Evolutionary conservation across 2,329 filamentous ascomycete species (phyloP).

Genomic region (Ceratocystis harringtonii): DNA sequence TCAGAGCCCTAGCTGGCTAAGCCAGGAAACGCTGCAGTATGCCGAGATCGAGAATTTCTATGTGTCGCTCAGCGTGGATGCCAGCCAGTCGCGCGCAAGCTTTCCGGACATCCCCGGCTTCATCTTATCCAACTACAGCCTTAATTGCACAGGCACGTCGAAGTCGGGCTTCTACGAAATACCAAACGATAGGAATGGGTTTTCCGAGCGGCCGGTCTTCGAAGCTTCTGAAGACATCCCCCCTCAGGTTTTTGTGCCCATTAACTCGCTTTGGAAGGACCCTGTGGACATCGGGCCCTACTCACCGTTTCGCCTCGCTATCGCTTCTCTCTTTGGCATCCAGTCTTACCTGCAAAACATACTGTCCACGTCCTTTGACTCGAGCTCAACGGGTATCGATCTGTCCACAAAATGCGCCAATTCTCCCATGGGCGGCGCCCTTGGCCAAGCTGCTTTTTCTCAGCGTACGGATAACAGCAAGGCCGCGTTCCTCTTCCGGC

Average conservation of each 20-base stretch:
- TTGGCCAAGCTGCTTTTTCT: not conserved
- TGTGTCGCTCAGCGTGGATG: not conserved
- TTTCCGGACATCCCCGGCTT: conserved; percentile 8
- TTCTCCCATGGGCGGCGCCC: conserved; percentile 10
- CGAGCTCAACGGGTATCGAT: not conserved
- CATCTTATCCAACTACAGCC: conserved; percentile 8
- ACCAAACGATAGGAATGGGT: conserved; percentile 7
- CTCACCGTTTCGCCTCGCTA: conserved; percentile 13
- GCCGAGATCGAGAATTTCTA: conserved; percentile 8
- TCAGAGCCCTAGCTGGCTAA: conserved; percentile 2
- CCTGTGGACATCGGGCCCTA: conserved; percentile 12
- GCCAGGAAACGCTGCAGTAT: conserved; percentile 7
- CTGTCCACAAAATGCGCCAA: conserved; percentile 1
- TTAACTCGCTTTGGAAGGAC: conserved; percentile 4
- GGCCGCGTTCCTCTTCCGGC: conserved; percentile 10
- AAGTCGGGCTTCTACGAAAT: conserved; percentile 14
- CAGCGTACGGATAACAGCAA: conserved; percentile 14
- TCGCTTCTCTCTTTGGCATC: conserved; percentile 13
- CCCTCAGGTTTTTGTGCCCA: conserved; percentile 10
- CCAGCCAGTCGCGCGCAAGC: not conserved
- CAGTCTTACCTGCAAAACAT: conserved; percentile 11
- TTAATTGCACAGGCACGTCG: conserved; percentile 9
- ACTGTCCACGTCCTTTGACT: conserved; percentile 12
- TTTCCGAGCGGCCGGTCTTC: conserved; percentile 7
- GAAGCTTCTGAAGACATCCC: not conserved